Evolutionary conservation across 306 rosid species (phyloP), one percentile per base, ranked within the genome.

Genomic region (Lathyrus aphaca): DNA sequence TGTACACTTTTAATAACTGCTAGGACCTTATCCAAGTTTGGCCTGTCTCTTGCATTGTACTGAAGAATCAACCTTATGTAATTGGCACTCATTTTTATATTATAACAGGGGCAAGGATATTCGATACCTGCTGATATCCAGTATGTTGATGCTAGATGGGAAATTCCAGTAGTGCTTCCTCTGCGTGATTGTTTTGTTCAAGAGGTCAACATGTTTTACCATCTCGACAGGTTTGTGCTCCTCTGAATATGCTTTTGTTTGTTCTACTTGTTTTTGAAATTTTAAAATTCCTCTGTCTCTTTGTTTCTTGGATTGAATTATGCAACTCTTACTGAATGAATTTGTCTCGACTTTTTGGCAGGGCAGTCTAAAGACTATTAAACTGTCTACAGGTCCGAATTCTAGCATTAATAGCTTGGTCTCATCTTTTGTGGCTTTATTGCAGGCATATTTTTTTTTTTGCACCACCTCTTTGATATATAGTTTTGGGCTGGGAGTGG

Each of bases 61-160:
- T 4, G 9, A 30, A 15, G 66, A 61, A 64, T 63, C 32, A n/a
- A 14, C 53, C 69, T 44, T 15, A 27, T 46, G 35, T 64, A 7
- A 61, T 21, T 11, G 53, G 13, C 56, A 55, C 48, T 73, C n/a
- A 6, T 71, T 19, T 49, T 35, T 21, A 40, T 48, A 56, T 74
- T 72, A 77, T 64, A 66, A 81, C 85, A 90, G 98, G 98, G 96
- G 45, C 90, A 93, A 73, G 96, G 98, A 46, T 93, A 90, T 84
- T 88, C 96, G 14, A 70, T 90, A 72, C 91, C 97, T 19, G 98
- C 91, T 46, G 96, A 93, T 85, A 84, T 88, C 76, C 97, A 90
- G 75, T 90, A 90, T 82, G 90, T 88, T 49, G 98, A 93, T 74
- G 84, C 96, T 42, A 87, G 97, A 77, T 82, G 90, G 96, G 87